Percentiles rank a stretch among this genome's conserved stretches.
phyloP scores from a whole-genome alignment of 2,329 filamentous ascomycete species.

The Furcasterigmium furcatum region DNA sequence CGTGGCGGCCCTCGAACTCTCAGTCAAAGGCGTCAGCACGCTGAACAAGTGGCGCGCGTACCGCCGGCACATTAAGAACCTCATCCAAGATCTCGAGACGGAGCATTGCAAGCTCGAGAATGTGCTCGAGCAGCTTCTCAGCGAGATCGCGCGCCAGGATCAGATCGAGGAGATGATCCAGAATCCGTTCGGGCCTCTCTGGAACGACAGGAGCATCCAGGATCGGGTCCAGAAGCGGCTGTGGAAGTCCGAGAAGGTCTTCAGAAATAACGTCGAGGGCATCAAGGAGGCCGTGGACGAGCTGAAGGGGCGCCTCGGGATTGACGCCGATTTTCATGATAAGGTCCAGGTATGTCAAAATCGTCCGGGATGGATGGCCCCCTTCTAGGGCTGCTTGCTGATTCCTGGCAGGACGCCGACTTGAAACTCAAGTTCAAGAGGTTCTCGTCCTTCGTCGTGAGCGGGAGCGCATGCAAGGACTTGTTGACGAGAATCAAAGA shows the following conservation, averaged over 20 bases:
- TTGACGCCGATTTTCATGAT: neutral
- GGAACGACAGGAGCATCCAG: constrained; percentile 15
- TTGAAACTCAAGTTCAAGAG: too few relatives aligned
- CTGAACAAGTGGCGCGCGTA: constrained; percentile 12
- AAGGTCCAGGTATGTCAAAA: constrained; percentile 9
- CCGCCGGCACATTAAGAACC: constrained; percentile 15
- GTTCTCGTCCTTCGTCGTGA: too few relatives aligned
- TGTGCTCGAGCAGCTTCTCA: constrained; percentile 23
- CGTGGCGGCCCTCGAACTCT: constrained; percentile 12
- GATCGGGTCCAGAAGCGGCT: constrained; percentile 17
- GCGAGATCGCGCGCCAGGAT: constrained; percentile 14
- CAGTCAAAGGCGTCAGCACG: constrained; percentile 15
- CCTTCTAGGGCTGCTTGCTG: too few relatives aligned
- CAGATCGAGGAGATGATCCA: constrained; percentile 24
- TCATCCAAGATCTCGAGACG: constrained; percentile 16
- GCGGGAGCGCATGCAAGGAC: too few relatives aligned
- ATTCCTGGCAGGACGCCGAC: too few relatives aligned
- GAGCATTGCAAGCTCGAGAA: constrained; percentile 22
- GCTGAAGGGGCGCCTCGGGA: constrained; percentile 10
- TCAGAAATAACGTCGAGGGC: constrained; percentile 17
- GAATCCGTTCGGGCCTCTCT: constrained; percentile 20
- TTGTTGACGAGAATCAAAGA: too few relatives aligned
- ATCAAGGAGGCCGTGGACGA: constrained; percentile 16
- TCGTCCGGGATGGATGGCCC: neutral
- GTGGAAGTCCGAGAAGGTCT: constrained; percentile 14